These are phyloP conservation scores for Rhodotorula diobovata DNA, from an alignment of 768 basidiomycete species.

Conservation along the genomic window DNA sequence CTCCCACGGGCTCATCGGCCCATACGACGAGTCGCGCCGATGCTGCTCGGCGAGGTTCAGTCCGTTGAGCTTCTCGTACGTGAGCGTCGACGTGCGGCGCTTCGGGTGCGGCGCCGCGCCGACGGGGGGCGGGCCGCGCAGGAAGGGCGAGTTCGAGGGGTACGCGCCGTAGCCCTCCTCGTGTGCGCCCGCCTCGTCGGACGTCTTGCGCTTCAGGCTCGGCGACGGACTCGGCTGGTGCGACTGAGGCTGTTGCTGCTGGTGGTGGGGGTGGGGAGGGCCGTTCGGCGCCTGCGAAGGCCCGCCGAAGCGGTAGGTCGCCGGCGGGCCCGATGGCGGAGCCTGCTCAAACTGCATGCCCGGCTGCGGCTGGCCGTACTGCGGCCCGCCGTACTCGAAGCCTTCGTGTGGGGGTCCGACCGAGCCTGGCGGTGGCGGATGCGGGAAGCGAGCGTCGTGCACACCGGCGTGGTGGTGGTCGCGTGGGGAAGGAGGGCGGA, in stretches of 20 bases:
- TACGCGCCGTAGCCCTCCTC: constrained; percentile 6
- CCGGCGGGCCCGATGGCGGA: constrained; percentile 1
- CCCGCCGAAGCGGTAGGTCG: constrained; percentile 28
- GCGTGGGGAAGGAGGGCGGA: not conserved
- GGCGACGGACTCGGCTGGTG: not conserved
- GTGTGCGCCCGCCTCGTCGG: constrained; percentile 1
- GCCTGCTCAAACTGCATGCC: not conserved
- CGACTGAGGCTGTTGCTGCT: not conserved
- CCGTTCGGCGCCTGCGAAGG: constrained; percentile 27
- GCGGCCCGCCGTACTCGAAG: constrained; percentile 1
- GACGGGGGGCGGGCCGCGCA: not conserved
- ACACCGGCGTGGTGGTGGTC: not conserved
- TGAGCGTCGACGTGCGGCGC: constrained; percentile 15
- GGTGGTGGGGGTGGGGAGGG: not conserved
- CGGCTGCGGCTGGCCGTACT: not conserved
- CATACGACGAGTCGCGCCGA: constrained; percentile 16
- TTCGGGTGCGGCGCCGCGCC: constrained; percentile 16
- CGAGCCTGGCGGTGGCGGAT: not conserved
- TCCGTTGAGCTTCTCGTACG: constrained; percentile 27
- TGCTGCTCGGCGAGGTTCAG: constrained; percentile 14
- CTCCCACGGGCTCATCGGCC: constrained; percentile 22
- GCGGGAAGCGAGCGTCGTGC: not conserved
- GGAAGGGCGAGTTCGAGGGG: not conserved
- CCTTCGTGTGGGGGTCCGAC: not conserved
- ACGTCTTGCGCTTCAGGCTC: constrained; percentile 35